phyloP scores from a whole-genome alignment of 129 eudicot genomes.

The Tanacetum coccineum region DNA sequence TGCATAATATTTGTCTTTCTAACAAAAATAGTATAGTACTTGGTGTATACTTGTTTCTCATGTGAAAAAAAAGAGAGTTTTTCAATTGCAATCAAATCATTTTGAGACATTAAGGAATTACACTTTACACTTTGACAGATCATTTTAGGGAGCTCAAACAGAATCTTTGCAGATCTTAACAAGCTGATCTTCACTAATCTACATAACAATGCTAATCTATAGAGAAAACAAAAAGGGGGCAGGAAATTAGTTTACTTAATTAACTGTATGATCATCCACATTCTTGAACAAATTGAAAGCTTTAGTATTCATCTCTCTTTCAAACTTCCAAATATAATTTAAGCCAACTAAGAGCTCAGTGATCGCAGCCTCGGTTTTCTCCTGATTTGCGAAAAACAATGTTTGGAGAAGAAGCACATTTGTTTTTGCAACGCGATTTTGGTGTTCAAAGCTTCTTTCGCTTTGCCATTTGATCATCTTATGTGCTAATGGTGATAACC shows the following conservation, averaged over 20 bases:
- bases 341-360: constrained; percentile 85
- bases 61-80: neutral
- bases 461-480: constrained; percentile 94
- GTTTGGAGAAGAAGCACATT: constrained; percentile 74
- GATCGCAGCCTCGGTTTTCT: constrained; percentile 78
- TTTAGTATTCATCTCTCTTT: constrained; percentile 85
- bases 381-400: constrained; percentile 59
- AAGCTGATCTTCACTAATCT: constrained; percentile 15
- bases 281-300: constrained; percentile 39
- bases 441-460: constrained; percentile 89
- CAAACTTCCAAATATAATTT: constrained; percentile 92
- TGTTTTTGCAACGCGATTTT: constrained; percentile 44
- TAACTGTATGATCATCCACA: constrained; percentile 32
- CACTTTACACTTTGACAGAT: constrained; percentile 23
- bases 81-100: constrained; percentile 27
- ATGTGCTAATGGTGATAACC: constrained; percentile 85
- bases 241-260: neutral
- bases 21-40: too few relatives aligned
- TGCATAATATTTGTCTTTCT: too few relatives aligned
- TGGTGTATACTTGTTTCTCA: too few relatives aligned
- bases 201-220: constrained; percentile 17
- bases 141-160: constrained; percentile 34
- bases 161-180: constrained; percentile 42
- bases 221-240: constrained; percentile 6
- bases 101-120: constrained; percentile 28